Base-by-base conservation (phyloP, 306 rosid genomes). In the Ammopiptanthus mongolicus region DNA sequence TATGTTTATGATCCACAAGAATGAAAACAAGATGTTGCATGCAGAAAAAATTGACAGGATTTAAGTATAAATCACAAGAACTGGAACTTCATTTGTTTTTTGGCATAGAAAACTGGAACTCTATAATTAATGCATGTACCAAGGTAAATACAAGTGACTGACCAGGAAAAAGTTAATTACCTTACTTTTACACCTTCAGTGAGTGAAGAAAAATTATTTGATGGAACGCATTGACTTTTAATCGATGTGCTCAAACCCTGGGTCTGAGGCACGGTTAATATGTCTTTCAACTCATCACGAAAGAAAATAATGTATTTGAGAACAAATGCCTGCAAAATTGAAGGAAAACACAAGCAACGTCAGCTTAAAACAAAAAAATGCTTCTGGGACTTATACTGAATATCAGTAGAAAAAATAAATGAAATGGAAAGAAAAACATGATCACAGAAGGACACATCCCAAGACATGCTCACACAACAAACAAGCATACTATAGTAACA, bases 271-370 rank as follows among this genome's bases (percentile, higher is more conserved):
- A 65, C 58, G 78, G 59, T 76, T 52, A 84, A 77, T 72, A 69
- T 79, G 79, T 74, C 83, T 80, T 81, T 86, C 72, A 78, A 77
- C 78, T 88, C 91, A 10, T 86, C 74, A 8, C 67, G 85, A 58
- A 78, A 82, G 88, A 91, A 92, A 76, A 92, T 86, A 66, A 92
- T 82, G 86, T 89, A 82, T 83, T 89, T 92, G 74, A 92, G 87
- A 78, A 87, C 97, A 83, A 85, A 88, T 67, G 96, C 97, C 97
- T 92, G 93, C 81, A 74, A 25, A 78, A 78, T 78, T 46, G 55
- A 65, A 77, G 46, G 52, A 62, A 65, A 58, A 77, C 19, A 71
- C 51, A 67, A 73, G 53, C 61, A 69, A 79, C 19, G 33, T 65
- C 5, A 80, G 58, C 65, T 73, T 14, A 25, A 70, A 41, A 42